Evolutionary conservation across 2,329 filamentous ascomycete species (phyloP).

Genomic region (Fusarium cicatricum): DNA sequence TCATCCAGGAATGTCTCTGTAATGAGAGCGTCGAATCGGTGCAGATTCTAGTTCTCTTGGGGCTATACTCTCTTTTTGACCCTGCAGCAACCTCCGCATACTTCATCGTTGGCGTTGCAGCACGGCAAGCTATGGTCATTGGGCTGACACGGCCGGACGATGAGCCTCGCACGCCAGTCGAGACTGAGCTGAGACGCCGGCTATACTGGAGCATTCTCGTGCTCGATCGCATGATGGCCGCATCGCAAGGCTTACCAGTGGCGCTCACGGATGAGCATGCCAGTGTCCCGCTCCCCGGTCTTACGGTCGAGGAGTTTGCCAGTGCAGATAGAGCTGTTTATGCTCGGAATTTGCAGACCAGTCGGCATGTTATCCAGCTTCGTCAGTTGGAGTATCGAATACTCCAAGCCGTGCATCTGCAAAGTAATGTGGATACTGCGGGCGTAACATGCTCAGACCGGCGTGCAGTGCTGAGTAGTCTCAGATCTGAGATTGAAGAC

Average conservation of each 20-base stretch:
- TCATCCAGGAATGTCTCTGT: conserved; percentile 52
- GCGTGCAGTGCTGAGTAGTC: conserved; percentile 44
- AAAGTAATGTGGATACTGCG: conserved; percentile 42
- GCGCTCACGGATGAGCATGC: conserved; percentile 51
- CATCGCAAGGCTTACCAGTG: conserved; percentile 51
- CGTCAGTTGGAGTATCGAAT: conserved; percentile 55
- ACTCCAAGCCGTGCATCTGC: conserved; percentile 47
- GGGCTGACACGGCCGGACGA: conserved; percentile 48
- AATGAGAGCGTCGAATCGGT: conserved; percentile 49
- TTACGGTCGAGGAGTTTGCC: conserved; percentile 56
- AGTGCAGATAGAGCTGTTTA: conserved; percentile 49
- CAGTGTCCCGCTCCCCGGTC: conserved; percentile 52
- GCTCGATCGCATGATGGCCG: conserved; percentile 55
- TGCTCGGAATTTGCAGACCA: conserved; percentile 54
- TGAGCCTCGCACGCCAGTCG: conserved; percentile 36
- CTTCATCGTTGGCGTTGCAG: conserved; percentile 51
- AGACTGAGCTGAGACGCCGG: conserved; percentile 48
- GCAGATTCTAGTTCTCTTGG: conserved; percentile 52
- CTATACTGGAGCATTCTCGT: conserved; percentile 57
- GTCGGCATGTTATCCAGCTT: conserved; percentile 55
- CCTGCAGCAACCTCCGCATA: conserved; percentile 50
- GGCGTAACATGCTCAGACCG: conserved; percentile 45
- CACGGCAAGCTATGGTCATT: conserved; percentile 51
- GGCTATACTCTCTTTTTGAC: conserved; percentile 55
- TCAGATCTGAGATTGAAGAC: conserved; percentile 55